Evolutionary conservation across 2,329 filamentous ascomycete genomes (phyloP), one percentile per base, ranked within the genome.

Genomic region (Metarhizium anisopliae): DNA sequence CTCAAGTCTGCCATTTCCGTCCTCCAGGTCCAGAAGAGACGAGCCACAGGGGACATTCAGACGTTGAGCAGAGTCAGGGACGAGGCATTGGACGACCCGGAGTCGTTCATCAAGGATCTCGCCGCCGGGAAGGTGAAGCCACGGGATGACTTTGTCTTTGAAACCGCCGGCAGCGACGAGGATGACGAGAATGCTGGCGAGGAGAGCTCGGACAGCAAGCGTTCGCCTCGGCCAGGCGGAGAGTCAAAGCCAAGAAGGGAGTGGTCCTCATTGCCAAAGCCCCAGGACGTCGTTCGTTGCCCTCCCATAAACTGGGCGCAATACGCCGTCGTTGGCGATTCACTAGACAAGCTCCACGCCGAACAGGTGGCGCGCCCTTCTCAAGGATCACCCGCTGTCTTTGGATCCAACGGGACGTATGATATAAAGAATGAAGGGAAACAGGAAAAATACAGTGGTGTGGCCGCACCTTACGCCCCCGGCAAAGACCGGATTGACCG

Each of bases 261-360:
- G 2, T 91, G 91, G 74, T 75, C 81, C 2, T 74, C 73, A 18
- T 80, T 96, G 14, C 92, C 92, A 0, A 80, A 80, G 14, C 84
- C 89, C 6, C 93, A 96, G 69, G 88, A 88, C 62, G 76, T 97
- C 1, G 86, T 95, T 30, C 85, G 92, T 45, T 90, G 86, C 73
- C 93, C 93, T 8, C 87, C 90, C 8, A 86, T 97, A 66, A 96
- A 96, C 74, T 97, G 93, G 93, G 83, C 85, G 13, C 92, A 96
- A 67, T 97, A 97, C 70, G 89, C 90, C 63, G 79, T 96, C n/a
- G 84, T 94, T 3, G 92, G 90, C 51, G 68, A 71, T 25, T 83
- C 89, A 1, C 77, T 96, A 40, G 90, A 96, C 70, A 88, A 85
- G 67, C 76, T 96, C 60, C 92, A 96, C 68, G 81, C 84, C 52